A percentile compares a stretch with the other conserved stretches of the same genome.
phyloP scores from a whole-genome alignment of 306 rosid genomes.

The Acacia melanoxylon region DNA sequence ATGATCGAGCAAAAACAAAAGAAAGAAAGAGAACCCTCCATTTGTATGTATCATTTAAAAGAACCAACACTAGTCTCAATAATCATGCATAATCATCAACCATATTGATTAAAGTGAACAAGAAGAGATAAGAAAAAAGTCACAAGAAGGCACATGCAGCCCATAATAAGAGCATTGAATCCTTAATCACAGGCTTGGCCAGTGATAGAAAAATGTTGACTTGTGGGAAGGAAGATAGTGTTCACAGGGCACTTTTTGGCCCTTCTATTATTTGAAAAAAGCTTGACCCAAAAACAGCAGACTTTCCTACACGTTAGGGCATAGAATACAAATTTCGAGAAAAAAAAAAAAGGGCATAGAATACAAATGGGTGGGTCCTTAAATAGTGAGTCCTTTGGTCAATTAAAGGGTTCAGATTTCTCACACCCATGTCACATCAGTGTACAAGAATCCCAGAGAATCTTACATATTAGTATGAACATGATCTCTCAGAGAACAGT shows the following conservation, averaged over 20 bases:
- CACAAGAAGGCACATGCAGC: slow-evolving; percentile 54
- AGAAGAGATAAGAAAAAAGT: slow-evolving; percentile 21
- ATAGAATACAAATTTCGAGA: slow-evolving; percentile 1
- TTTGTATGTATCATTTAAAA: slow-evolving; percentile 18
- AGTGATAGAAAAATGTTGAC: slow-evolving; percentile 33
- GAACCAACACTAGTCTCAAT: slow-evolving; percentile 32
- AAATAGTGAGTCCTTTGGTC: neutral
- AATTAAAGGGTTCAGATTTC: neutral
- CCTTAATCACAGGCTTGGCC: slow-evolving; percentile 36
- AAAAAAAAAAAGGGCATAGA: slow-evolving; percentile 3
- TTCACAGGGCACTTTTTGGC: slow-evolving; percentile 7
- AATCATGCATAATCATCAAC: slow-evolving; percentile 36
- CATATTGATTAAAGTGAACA: slow-evolving; percentile 25
- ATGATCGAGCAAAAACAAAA: neutral
- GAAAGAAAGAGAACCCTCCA: neutral
- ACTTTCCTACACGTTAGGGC: slow-evolving; percentile 9
- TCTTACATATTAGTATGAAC: neutral
- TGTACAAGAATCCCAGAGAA: neutral
- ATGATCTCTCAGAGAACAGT: neutral
- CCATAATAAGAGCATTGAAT: slow-evolving; percentile 40
- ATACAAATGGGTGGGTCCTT: slow-evolving; percentile 42
- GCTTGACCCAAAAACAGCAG: slow-evolving; percentile 21
- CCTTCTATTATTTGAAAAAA: slow-evolving; percentile 41
- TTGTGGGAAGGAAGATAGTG: neutral
- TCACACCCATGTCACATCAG: slow-evolving; percentile 41